Evolutionary conservation across 2,329 filamentous ascomycete species (phyloP).

Genomic region (Stachybotrys chartarum): DNA sequence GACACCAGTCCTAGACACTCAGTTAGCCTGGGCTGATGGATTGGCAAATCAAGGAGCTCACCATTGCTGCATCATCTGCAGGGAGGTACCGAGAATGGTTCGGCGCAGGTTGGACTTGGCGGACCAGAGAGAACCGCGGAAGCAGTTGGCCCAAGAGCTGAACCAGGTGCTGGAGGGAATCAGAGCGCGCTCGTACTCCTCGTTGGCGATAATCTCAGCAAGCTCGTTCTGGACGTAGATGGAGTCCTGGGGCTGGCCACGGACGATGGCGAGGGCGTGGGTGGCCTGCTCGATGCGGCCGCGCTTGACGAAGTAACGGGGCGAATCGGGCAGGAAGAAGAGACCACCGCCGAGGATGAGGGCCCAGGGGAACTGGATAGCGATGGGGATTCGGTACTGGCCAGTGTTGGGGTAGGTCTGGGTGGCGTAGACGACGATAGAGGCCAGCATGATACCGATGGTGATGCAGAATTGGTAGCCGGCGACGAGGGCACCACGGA

Average conservation of each 20-base stretch:
- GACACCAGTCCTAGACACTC: slow-evolving; percentile 59
- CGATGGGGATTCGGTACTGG: slow-evolving; percentile 76
- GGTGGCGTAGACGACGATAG: slow-evolving; percentile 67
- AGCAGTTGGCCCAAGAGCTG: slow-evolving; percentile 61
- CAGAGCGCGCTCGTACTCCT: slow-evolving; percentile 71
- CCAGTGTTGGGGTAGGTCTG: slow-evolving; percentile 53
- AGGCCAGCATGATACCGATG: slow-evolving; percentile 68
- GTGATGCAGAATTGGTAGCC: slow-evolving; percentile 82
- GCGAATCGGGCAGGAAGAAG: slow-evolving; percentile 74
- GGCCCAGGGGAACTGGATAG: slow-evolving; percentile 74
- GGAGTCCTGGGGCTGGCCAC: slow-evolving; percentile 66
- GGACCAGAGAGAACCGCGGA: slow-evolving; percentile 55
- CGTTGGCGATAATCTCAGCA: slow-evolving; percentile 80
- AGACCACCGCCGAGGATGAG: slow-evolving; percentile 67
- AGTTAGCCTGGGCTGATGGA: background rate
- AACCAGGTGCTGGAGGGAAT: slow-evolving; percentile 60
- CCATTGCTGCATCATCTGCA: slow-evolving; percentile 77
- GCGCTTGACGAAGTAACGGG: slow-evolving; percentile 78
- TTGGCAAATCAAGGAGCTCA: slow-evolving; percentile 8
- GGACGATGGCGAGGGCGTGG: slow-evolving; percentile 55
- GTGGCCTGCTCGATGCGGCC: slow-evolving; percentile 61
- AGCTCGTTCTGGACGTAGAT: slow-evolving; percentile 73
- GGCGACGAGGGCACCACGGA: slow-evolving; percentile 70
- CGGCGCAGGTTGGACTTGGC: slow-evolving; percentile 63
- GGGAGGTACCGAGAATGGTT: slow-evolving; percentile 62